Evolutionary conservation across 2,329 filamentous ascomycete genomes (phyloP).

Genomic region (Phyllosticta paracitricarpa): DNA sequence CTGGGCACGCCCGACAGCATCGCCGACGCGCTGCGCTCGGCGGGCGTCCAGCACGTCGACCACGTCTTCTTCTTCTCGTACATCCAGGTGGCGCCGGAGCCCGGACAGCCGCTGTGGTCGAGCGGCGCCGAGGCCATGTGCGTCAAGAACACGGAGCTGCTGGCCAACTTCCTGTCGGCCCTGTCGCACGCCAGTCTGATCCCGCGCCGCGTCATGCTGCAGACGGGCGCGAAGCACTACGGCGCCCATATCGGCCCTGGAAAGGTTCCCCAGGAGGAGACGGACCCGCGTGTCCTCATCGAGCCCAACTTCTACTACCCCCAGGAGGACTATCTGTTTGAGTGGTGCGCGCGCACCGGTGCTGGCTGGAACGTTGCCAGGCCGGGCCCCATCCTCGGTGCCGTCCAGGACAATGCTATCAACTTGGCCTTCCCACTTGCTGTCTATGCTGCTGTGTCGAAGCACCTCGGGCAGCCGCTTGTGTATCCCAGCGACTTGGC

Average conservation of each 20-base stretch:
- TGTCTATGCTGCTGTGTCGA: constrained; percentile 41
- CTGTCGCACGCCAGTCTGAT: constrained; percentile 33
- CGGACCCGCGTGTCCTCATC: constrained; percentile 33
- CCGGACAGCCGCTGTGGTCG: constrained; percentile 37
- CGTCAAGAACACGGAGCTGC: constrained; percentile 36
- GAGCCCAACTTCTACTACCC: constrained; percentile 47
- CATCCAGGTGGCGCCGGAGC: constrained; percentile 40
- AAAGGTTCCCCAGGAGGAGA: constrained; percentile 36
- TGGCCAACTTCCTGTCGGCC: constrained; percentile 40
- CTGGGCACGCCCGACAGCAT: constrained; percentile 28
- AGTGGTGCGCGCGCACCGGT: constrained; percentile 29
- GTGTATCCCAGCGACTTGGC: constrained; percentile 35
- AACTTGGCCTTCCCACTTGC: constrained; percentile 40
- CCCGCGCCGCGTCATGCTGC: constrained; percentile 39
- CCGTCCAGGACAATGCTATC: constrained; percentile 41
- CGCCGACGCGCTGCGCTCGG: constrained; percentile 23
- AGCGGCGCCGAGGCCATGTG: constrained; percentile 43
- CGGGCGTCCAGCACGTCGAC: constrained; percentile 25
- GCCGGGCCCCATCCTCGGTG: constrained; percentile 40
- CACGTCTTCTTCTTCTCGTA: constrained; percentile 48
- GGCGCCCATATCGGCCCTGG: constrained; percentile 39
- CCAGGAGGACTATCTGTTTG: constrained; percentile 41
- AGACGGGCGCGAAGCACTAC: constrained; percentile 46
- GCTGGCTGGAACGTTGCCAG: constrained; percentile 39
- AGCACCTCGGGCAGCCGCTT: constrained; percentile 31